These are phyloP conservation scores for Peronospora farinosa DNA, from an alignment of 352 stramenopile species.

Conservation along the genomic window DNA sequence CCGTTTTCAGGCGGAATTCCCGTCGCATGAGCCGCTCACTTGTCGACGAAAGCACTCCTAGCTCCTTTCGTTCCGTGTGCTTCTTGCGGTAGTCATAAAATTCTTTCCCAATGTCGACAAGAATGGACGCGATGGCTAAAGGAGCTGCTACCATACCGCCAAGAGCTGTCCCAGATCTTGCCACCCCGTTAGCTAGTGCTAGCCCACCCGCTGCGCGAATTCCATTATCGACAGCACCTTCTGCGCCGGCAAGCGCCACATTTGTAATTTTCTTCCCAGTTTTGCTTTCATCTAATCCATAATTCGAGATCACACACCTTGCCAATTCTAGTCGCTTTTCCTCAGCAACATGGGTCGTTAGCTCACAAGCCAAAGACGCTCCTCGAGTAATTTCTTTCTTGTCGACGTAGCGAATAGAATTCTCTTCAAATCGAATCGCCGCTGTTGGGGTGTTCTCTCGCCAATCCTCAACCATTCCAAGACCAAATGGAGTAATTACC, in stretches of 20 bases:
- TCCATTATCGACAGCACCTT: conserved; percentile 66
- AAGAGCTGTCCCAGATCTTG: conserved; percentile 42
- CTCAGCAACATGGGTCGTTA: conserved; percentile 30
- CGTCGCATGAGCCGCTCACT: conserved; percentile 72
- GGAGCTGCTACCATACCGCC: conserved; percentile 46
- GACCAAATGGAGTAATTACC: conserved; percentile 59
- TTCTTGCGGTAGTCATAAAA: conserved; percentile 78
- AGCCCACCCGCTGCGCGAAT: conserved; percentile 64
- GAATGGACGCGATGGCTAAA: conserved; percentile 71
- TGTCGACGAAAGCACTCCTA: conserved; percentile 57
- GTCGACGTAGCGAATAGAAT: conserved; percentile 50
- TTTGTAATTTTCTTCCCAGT: conserved; percentile 34
- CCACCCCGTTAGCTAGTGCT: conserved; percentile 60
- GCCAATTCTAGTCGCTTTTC: conserved; percentile 41
- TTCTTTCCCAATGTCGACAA: conserved; percentile 82
- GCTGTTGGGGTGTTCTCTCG: conserved; percentile 31
- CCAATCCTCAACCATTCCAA: conserved; percentile 51
- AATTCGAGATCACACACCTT: conserved; percentile 45
- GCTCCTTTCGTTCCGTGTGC: conserved; percentile 52
- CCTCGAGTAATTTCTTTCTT: conserved; percentile 51
- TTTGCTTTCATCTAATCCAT: conserved; percentile 38
- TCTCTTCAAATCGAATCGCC: conserved; percentile 40
- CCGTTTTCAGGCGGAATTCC: conserved; percentile 70
- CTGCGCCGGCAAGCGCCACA: conserved; percentile 50
- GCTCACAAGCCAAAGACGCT: conserved; percentile 31